Evolutionary conservation across 83 land plant species (phyloP), one percentile per base, ranked within the genome.

Genomic region (Thuja plicata): DNA sequence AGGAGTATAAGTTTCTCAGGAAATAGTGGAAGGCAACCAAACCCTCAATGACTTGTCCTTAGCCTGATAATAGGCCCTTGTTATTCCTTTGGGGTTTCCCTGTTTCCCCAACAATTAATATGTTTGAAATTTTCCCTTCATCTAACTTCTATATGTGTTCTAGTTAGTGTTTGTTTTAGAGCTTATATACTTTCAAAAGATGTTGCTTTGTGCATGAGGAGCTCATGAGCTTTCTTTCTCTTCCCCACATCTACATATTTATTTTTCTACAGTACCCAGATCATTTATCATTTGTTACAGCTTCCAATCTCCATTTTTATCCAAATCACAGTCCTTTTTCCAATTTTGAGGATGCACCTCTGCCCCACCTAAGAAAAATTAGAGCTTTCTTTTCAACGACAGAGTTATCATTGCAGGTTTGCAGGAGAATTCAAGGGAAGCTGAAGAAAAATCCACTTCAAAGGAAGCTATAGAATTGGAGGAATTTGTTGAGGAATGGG

Each of bases 401-500:
- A 84, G 57, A 50, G 86, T 37, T 16, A 0, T 57, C 57, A 84
- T 57, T 43, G 50, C n/a, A 8, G 50, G 84, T 11, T 32, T 43
- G 43, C 50, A 43, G 50, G 84, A 81, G 50, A 81, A 81, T 1
- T 43, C 27, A 11, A n/a, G 24, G 30, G 86, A 48, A 10, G 54
- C 11, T 24, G 54, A 11, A 11, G n/a, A n/a, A 32, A 78, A 40
- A 6, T 12, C 19, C 0, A 84, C 50, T n/a, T 87, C 91, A 38
- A 86, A 89, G 8, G 35, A 93, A 86, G 91, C 91, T 37, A 95
- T 88, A 90, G 92, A 92, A 87, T 87, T 93, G 60, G 91, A 90
- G 78, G 95, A 95, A 57, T 88, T 95, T n/a, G 94, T 95, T 37
- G 96, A 95, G 83, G 92, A 94, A 86, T 93, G 96, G 96, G 45